These are phyloP conservation scores for Penicillium lagena DNA, from an alignment of 495 filamentous ascomycete genomes.

Conservation along the genomic window DNA sequence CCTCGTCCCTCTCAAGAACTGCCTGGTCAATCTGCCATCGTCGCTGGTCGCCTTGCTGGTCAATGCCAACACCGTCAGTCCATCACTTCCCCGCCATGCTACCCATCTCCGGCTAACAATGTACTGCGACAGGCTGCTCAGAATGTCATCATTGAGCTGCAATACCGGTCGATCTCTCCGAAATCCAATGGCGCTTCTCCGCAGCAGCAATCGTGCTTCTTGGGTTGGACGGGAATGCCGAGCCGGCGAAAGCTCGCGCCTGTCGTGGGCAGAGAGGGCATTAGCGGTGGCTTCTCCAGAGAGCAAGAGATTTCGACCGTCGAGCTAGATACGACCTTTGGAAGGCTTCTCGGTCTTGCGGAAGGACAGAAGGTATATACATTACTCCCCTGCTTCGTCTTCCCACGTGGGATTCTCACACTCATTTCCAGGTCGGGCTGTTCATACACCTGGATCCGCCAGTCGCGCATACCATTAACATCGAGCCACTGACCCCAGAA, in stretches of 20 bases:
- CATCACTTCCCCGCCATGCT: background rate
- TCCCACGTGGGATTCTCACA: constrained; percentile 17
- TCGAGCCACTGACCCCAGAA: constrained; percentile 87
- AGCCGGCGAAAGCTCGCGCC: constrained; percentile 75
- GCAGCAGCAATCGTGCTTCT: constrained; percentile 66
- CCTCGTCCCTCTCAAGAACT: constrained; percentile 81
- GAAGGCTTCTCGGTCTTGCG: constrained; percentile 66
- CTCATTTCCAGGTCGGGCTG: constrained; percentile 46
- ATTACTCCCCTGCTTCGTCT: background rate
- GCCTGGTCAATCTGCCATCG: constrained; percentile 87
- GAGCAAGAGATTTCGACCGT: constrained; percentile 70
- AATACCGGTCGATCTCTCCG: constrained; percentile 45
- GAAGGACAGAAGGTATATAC: constrained; percentile 78
- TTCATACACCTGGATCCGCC: constrained; percentile 84
- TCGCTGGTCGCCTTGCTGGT: constrained; percentile 75
- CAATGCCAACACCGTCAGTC: constrained; percentile 77
- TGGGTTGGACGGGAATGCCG: constrained; percentile 96
- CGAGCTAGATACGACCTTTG: constrained; percentile 88
- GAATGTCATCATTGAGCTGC: constrained; percentile 92
- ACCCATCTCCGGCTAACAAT: constrained; percentile 6
- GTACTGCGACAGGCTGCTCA: constrained; percentile 61
- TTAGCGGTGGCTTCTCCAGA: constrained; percentile 51
- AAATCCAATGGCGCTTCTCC: constrained; percentile 37
- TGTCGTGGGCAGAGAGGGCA: constrained; percentile 65
- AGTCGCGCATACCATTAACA: constrained; percentile 84